Percentiles rank a stretch among this genome's conserved stretches.
Evolutionary conservation across 2,329 filamentous ascomycete genomes (phyloP).

Genomic region (Phialophora tarda): DNA sequence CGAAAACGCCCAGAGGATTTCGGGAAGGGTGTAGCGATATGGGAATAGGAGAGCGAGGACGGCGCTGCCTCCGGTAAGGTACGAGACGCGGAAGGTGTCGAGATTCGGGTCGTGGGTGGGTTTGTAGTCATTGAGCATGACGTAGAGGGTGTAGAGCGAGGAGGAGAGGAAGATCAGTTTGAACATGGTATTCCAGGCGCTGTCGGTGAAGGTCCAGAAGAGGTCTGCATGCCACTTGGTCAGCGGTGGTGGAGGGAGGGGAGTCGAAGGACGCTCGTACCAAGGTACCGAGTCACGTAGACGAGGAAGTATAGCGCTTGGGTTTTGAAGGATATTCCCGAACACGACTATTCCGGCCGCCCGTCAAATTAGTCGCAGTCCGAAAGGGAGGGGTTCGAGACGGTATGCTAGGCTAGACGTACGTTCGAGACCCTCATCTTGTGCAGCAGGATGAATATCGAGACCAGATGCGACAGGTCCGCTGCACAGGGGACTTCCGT

Average conservation of each 20-base stretch:
- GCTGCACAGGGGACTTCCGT: conserved; percentile 56
- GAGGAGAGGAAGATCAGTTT: conserved; percentile 93
- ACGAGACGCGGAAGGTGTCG: conserved; percentile 97
- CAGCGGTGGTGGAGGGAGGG: conserved; percentile 11
- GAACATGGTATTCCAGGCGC: conserved; percentile 90
- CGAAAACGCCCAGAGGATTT: conserved; percentile 96
- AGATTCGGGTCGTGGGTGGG: conserved; percentile 96
- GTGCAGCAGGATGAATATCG: conserved; percentile 91
- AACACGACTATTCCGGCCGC: conserved; percentile 72
- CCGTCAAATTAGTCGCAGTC: not conserved
- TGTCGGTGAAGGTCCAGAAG: conserved; percentile 79
- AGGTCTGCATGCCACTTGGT: conserved; percentile 66
- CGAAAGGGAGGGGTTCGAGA: not conserved
- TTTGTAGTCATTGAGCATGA: conserved; percentile 97
- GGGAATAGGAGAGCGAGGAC: conserved; percentile 82
- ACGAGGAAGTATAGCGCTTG: conserved; percentile 94
- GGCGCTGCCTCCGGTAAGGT: conserved; percentile 77
- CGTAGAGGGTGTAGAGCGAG: conserved; percentile 92
- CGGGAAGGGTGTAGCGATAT: conserved; percentile 75
- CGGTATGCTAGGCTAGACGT: conserved; percentile 45
- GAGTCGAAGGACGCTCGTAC: conserved; percentile 51
- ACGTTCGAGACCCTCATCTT: conserved; percentile 96
- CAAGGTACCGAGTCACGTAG: conserved; percentile 90
- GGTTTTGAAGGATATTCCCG: conserved; percentile 98
- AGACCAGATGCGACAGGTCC: conserved; percentile 93